Percentiles rank a stretch among this genome's conserved stretches.
Conservation (phyloP, 2,329 filamentous ascomycete genomes). For the Trichoderma asperellum region DNA sequence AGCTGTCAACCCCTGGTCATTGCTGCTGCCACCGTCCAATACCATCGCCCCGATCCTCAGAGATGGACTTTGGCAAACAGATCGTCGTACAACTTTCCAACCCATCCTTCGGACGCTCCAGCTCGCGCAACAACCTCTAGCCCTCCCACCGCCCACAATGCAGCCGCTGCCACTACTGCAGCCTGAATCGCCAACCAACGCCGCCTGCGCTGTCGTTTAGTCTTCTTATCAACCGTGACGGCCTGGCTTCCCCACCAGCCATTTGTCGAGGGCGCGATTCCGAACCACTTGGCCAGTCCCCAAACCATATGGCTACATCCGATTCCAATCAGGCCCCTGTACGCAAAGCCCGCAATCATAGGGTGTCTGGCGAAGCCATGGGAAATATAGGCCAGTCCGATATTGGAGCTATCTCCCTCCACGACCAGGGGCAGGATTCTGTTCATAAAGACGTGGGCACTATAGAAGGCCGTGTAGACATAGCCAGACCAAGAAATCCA, state of each 20-base stretch:
- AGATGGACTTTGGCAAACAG: constrained; percentile 50
- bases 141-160: constrained; percentile 80
- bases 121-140: constrained; percentile 76
- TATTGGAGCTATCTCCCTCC: constrained; percentile 84
- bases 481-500: constrained; percentile 76
- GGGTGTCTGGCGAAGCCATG: constrained; percentile 82
- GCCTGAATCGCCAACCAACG: constrained; percentile 75
- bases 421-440: constrained; percentile 73
- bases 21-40: background rate
- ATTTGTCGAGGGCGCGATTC: constrained; percentile 61
- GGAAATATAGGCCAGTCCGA: constrained; percentile 80
- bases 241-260: constrained; percentile 51
- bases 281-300: constrained; percentile 83
- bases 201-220: constrained; percentile 60
- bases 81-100: constrained; percentile 77
- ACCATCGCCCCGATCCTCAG: constrained; percentile 30
- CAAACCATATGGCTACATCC: constrained; percentile 80
- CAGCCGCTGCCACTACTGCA: constrained; percentile 59
- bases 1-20: background rate
- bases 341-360: constrained; percentile 67
- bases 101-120: constrained; percentile 74
- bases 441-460: constrained; percentile 75
- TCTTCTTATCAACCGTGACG: constrained; percentile 53
- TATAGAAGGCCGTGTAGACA: constrained; percentile 64
- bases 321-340: constrained; percentile 66